These are phyloP conservation scores for Collybia mongolica DNA, from an alignment of 768 basidiomycete genomes.

Conservation along the genomic window DNA sequence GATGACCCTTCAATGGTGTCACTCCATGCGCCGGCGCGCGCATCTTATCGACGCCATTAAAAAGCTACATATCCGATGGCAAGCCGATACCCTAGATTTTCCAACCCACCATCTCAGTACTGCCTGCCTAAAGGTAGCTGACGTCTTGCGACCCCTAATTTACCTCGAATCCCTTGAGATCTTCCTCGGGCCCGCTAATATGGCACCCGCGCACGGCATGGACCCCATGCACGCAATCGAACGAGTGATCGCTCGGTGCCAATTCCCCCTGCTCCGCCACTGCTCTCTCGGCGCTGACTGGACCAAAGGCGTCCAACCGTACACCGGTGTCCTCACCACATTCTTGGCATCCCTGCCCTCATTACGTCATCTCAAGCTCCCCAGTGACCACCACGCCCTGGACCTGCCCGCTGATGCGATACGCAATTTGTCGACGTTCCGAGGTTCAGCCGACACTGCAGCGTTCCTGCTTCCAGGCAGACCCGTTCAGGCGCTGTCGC, in stretches of 20 bases:
- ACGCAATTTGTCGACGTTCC: slow-evolving; percentile 51
- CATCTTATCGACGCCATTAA: slow-evolving; percentile 46
- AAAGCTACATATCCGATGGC: slow-evolving; percentile 56
- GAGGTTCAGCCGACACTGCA: slow-evolving; percentile 58
- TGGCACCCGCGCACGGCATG: slow-evolving; percentile 9
- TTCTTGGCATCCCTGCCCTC: slow-evolving; percentile 42
- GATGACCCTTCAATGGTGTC: slow-evolving; percentile 49
- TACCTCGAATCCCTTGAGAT: slow-evolving; percentile 57
- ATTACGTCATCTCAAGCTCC: slow-evolving; percentile 45
- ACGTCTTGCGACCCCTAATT: slow-evolving; percentile 31
- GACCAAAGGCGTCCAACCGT: slow-evolving; percentile 39
- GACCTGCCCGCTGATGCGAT: slow-evolving; percentile 41
- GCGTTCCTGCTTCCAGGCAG: slow-evolving; percentile 60
- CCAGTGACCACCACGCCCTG: slow-evolving; percentile 43
- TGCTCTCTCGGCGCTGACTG: slow-evolving; percentile 47
- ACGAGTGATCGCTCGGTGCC: slow-evolving; percentile 35
- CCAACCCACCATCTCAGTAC: slow-evolving; percentile 28
- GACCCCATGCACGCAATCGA: slow-evolving; percentile 43
- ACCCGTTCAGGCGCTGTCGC: slow-evolving; percentile 53
- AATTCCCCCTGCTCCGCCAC: slow-evolving; percentile 38
- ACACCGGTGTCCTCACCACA: slow-evolving; percentile 33
- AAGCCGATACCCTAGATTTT: slow-evolving; percentile 32
- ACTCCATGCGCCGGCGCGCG: slow-evolving; percentile 43
- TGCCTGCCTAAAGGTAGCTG: slow-evolving; percentile 38
- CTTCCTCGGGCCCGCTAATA: slow-evolving; percentile 45